These are phyloP conservation scores for Oidium heveae DNA, from an alignment of 2,329 filamentous ascomycete species.

Conservation along the genomic window DNA sequence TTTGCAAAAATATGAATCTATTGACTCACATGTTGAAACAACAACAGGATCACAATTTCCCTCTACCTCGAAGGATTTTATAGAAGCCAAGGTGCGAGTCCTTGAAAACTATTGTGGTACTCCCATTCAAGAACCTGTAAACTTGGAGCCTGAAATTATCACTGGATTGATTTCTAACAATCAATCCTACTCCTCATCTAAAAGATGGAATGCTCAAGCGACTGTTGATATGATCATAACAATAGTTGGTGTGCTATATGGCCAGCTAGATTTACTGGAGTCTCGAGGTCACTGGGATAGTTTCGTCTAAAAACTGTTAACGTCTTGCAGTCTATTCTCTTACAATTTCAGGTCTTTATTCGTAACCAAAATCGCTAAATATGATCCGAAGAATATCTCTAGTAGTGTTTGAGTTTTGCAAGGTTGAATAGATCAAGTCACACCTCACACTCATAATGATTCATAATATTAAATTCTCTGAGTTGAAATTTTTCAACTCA, in stretches of 20 bases:
- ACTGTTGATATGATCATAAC: constrained; percentile 84
- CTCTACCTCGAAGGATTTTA: background rate
- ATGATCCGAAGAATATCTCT: too few relatives aligned
- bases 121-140: constrained; percentile 1
- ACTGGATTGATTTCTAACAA: background rate
- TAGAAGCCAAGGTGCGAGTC: constrained; percentile 21
- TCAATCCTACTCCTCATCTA: background rate
- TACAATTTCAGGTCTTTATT: too few relatives aligned
- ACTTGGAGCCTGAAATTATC: constrained; percentile 3
- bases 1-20: background rate
- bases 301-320: background rate
- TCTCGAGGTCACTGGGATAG: constrained; percentile 33
- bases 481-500: too few relatives aligned
- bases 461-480: too few relatives aligned
- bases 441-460: too few relatives aligned
- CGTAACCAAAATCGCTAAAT: too few relatives aligned
- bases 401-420: too few relatives aligned
- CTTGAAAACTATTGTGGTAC: constrained; percentile 7
- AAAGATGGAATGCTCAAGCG: constrained; percentile 20
- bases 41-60: background rate
- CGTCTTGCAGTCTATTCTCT: background rate
- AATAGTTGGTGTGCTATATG: constrained; percentile 67
- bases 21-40: background rate
- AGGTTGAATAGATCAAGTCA: too few relatives aligned
- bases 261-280: constrained; percentile 64